phyloP scores from a whole-genome alignment of 2,329 filamentous ascomycete genomes.

The Cercospora zeina region DNA sequence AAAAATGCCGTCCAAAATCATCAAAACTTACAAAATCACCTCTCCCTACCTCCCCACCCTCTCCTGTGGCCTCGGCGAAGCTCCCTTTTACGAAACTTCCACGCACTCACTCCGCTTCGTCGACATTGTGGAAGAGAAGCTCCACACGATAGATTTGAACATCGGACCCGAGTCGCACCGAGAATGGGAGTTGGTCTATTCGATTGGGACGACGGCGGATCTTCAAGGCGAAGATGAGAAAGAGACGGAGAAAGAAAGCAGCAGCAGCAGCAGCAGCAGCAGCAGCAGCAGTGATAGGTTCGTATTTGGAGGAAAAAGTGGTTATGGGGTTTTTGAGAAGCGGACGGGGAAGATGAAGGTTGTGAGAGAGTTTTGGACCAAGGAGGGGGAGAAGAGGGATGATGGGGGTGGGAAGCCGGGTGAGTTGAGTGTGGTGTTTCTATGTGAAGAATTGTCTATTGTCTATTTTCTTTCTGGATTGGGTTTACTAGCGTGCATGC shows the following conservation, averaged over 20 bases:
- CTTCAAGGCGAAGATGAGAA: conserved; percentile 63
- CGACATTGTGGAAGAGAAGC: conserved; percentile 75
- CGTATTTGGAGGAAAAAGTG: conserved; percentile 76
- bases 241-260: too few species aligned
- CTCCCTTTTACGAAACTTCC: conserved; percentile 67
- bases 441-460: background rate
- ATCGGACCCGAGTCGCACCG: conserved; percentile 61
- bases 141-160: conserved; percentile 70
- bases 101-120: conserved; percentile 68
- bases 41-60: conserved; percentile 57
- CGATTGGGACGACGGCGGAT: conserved; percentile 68
- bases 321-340: conserved; percentile 75
- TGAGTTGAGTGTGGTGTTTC: conserved; percentile 24
- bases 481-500: too few species aligned
- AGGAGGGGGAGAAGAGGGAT: conserved; percentile 49
- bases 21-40: conserved; percentile 39
- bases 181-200: conserved; percentile 57
- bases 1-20: conserved; percentile 33
- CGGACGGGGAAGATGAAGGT: conserved; percentile 57
- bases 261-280: too few species aligned
- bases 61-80: conserved; percentile 70
- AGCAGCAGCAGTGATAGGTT: conserved; percentile 63
- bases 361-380: conserved; percentile 58
- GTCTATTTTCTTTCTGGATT: background rate
- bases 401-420: conserved; percentile 35